Conservation (phyloP, 257 asterid genomes). For the Solanum habrochaites region DNA sequence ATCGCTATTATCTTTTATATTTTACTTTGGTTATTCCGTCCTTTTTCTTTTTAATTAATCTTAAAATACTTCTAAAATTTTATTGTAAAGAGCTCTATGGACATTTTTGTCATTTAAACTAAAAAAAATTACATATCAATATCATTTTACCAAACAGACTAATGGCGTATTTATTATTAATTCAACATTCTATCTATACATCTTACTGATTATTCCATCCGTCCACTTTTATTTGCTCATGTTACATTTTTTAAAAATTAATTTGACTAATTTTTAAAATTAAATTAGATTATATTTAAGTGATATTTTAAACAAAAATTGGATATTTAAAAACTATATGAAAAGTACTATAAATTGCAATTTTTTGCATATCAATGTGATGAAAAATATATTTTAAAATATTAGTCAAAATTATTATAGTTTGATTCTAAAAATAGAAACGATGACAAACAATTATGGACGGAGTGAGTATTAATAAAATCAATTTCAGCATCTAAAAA, state of each 20-base stretch:
- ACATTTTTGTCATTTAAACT: background rate
- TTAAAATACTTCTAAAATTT: background rate
- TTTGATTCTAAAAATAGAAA: too few species aligned
- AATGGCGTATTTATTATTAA: background rate
- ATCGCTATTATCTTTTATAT: background rate
- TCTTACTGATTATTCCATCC: fast-evolving
- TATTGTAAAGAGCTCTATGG: background rate
- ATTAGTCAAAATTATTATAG: too few species aligned
- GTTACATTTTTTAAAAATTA: too few species aligned
- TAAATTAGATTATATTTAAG: too few species aligned
- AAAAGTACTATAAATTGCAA: too few species aligned
- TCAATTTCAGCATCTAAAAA: background rate
- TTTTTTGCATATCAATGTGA: too few species aligned
- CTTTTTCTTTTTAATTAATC: background rate
- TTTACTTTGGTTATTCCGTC: background rate
- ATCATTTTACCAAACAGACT: background rate
- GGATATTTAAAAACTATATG: too few species aligned
- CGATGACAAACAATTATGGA: too few species aligned
- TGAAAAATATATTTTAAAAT: too few species aligned
- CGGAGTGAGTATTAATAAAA: background rate
- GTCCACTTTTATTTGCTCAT: too few species aligned
- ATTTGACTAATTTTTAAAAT: too few species aligned
- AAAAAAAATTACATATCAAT: background rate
- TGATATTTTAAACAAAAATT: too few species aligned
- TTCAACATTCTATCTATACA: background rate